These are phyloP conservation scores for Thalassiosira sp. DNA, from an alignment of 352 stramenopile species.

Conservation along the genomic window DNA sequence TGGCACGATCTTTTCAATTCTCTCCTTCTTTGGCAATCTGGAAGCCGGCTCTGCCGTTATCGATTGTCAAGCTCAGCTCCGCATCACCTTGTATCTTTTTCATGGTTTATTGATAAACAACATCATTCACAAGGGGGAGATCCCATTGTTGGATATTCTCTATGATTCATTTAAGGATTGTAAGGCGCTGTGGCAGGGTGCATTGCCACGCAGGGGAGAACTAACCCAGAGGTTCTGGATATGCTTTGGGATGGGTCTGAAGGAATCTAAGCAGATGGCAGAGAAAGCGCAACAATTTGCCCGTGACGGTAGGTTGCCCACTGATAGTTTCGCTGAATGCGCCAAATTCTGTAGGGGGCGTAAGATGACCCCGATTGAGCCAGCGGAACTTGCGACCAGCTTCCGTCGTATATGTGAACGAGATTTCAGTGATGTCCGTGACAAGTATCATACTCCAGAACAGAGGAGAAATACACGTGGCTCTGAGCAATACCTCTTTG, in stretches of 20 bases:
- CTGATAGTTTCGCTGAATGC: constrained; percentile 4
- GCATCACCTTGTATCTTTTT: constrained; percentile 56
- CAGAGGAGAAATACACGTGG: constrained; percentile 16
- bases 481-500: constrained; percentile 39
- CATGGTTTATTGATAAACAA: constrained; percentile 45
- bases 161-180: constrained; percentile 49
- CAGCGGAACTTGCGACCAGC: constrained; percentile 34
- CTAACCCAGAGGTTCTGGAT: constrained; percentile 49
- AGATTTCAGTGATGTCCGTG: constrained; percentile 50
- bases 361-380: constrained; percentile 44
- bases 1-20: constrained; percentile 28
- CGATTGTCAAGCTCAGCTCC: constrained; percentile 50
- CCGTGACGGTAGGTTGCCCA: neutral
- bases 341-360: neutral
- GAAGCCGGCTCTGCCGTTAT: constrained; percentile 44
- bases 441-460: constrained; percentile 60
- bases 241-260: constrained; percentile 32
- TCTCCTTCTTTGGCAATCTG: constrained; percentile 56
- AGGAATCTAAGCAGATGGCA: constrained; percentile 40
- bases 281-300: constrained; percentile 22
- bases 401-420: constrained; percentile 47
- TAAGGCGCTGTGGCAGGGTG: constrained; percentile 49
- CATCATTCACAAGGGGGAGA: constrained; percentile 31
- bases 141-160: constrained; percentile 44
- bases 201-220: constrained; percentile 34